These are phyloP conservation scores for Fraxinus cuspidata DNA, from an alignment of 257 asterid species.

Conservation along the genomic window DNA sequence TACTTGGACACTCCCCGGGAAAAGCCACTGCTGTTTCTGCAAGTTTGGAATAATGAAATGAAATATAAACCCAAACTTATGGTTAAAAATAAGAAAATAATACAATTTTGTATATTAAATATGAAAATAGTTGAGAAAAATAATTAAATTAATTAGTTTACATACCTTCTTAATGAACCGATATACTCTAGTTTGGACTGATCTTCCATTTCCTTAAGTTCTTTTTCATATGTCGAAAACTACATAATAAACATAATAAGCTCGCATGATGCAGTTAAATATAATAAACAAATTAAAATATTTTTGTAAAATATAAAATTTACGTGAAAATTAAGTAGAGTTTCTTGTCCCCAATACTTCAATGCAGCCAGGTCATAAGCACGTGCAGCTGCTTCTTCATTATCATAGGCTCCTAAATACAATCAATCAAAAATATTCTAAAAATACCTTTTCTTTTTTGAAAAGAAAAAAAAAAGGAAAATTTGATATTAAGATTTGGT, in stretches of 20 bases:
- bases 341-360: conserved; percentile 95
- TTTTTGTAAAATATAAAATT: not conserved
- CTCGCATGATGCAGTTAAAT: not conserved
- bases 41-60: not conserved
- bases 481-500: not conserved
- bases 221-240: conserved; percentile 62
- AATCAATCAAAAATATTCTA: not conserved
- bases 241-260: conserved; percentile 16
- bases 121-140: not conserved
- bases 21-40: conserved; percentile 95
- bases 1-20: conserved; percentile 96
- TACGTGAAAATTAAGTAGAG: conserved; percentile 84
- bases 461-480: not conserved
- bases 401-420: conserved; percentile 81
- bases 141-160: not conserved
- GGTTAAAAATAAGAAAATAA: not conserved
- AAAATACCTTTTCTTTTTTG: not conserved
- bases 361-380: conserved; percentile 97
- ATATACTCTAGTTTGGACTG: conserved; percentile 85
- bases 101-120: not conserved
- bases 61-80: not conserved
- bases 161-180: conserved; percentile 85
- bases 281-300: not conserved
- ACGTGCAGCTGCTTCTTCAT: conserved; percentile 97
- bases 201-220: conserved; percentile 77